These are phyloP conservation scores for Typha latifolia DNA, from an alignment of 176 grass and related monocot species.

Conservation along the genomic window DNA sequence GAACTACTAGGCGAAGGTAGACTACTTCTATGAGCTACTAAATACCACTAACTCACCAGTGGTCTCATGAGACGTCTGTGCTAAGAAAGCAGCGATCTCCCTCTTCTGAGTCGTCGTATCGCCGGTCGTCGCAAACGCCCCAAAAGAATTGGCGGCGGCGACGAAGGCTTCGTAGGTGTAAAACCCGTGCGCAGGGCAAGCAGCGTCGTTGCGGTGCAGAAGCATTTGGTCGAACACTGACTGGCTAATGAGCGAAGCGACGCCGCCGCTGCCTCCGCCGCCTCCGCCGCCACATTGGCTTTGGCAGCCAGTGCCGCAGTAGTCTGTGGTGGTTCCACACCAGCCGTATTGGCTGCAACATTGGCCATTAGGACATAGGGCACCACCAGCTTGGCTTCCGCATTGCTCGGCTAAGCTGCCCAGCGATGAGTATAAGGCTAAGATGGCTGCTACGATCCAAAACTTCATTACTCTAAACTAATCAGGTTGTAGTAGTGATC, in stretches of 20 bases:
- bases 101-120: conserved; percentile 1
- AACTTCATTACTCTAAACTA: background rate
- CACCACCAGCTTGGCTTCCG: conserved; percentile 27
- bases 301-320: background rate
- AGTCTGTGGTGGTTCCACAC: conserved; percentile 20
- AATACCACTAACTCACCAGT: conserved; percentile 16
- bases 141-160: conserved; percentile 29
- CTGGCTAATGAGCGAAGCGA: conserved; percentile 27
- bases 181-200: conserved; percentile 30
- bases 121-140: conserved; percentile 30
- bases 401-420: conserved; percentile 20
- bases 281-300: background rate
- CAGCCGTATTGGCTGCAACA: conserved; percentile 42
- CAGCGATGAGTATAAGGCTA: background rate
- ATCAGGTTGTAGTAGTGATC: background rate
- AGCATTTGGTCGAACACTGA: conserved; percentile 31
- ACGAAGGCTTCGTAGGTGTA: conserved; percentile 40
- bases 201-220: conserved; percentile 25
- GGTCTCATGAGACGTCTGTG: conserved; percentile 53
- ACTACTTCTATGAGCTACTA: no score
- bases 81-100: conserved; percentile 57
- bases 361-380: conserved; percentile 21
- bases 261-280: background rate
- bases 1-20: no score
- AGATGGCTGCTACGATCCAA: background rate